Evolutionary conservation across 2,329 filamentous ascomycete genomes (phyloP), one percentile per base, ranked within the genome.

Genomic region (Fusarium stilboides): DNA sequence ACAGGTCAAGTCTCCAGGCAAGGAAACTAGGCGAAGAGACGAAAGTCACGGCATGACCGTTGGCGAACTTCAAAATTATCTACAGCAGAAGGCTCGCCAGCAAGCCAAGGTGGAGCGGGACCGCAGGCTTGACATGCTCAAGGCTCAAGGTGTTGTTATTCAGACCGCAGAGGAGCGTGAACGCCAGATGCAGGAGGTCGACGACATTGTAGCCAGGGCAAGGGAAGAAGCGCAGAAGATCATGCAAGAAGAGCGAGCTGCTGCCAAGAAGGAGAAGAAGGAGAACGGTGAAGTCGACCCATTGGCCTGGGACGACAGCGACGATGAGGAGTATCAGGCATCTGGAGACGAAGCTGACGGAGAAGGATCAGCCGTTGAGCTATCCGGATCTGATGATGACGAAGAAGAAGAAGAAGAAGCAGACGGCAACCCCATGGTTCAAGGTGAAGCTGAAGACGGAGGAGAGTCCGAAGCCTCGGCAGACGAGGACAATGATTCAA

Each of bases 161-260:
- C 91, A 94, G 77, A 97, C 93, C 1, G 89, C 91, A 3, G 95
- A 98, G 79, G 94, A 99, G 78, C 89, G 93, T 20, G 92, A 94
- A 75, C 88, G 89, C 34, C 92, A 97, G 77, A 89, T 94, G 78
- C 89, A 92, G 59, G 89, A 94, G 62, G 89, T 97, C 14, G 96
- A 98, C 72, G 92, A 98, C 74, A 87, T 98, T 63, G 88, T 98
- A 26, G 91, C 95, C 47, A 94, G 91, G 74, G 95, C 94, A 20
- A 87, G 94, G 59, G 86, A 89, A 65, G 93, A 98, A 76, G 94
- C 91, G 3, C 70, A 78, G 37, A 90, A 92, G 70, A 90, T 98
- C 50, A 91, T 91, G 79, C 89, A 91, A 73, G 85, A 89, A 49
- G 96, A 99, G 80, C 89, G 89, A 68, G 91, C 88, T 28, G 89